Evolutionary conservation across 78 protist genomes (phyloP), one percentile per base, ranked within the genome.

Genomic region (Capsaspora owczarzaki): DNA sequence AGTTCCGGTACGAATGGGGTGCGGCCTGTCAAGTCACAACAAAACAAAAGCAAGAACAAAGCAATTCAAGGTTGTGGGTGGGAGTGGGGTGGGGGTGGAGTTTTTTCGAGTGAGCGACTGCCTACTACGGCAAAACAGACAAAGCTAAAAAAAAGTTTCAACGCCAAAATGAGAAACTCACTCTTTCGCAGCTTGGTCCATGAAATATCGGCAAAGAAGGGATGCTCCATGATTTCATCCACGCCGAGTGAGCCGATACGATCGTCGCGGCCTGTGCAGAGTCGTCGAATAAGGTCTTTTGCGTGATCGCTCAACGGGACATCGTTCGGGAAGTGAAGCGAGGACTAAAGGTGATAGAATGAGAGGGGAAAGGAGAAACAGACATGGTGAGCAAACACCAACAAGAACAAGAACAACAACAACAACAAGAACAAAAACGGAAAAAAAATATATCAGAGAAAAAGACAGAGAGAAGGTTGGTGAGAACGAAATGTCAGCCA

Each of bases 221-320:
- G 83, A 61, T 87, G 91, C 16, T 72, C n/a, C 42, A 25, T 69
- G 49, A 87, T 60, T 43, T 60, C 84, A 0, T 40, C 35, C 25
- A 2, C 66, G 35, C 85, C 78, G 76, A 70, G 46, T 46, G 6
- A 42, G 46, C 85, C 78, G 80, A 78, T 44, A 42, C 86, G 76
- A 19, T 31, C 31, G 23, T 33, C 27, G 25, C 63, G 82, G 31
- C 35, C 81, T 6, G 53, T 23, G 51, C 46, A 31, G 35, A 77
- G 53, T 19, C 79, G 40, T 16, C 20, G 69, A 61, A 61, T 29
- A 16, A 49, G 56, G 16, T 49, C 56, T 16, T 49, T 49, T 49
- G 56, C 56, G n/a, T n/a, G n/a, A n/a, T n/a, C n/a, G n/a, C n/a
- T n/a, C n/a, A n/a, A n/a, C n/a, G n/a, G n/a, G n/a, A n/a, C n/a